Evolutionary conservation across 1,284 basidiomycete genomes (phyloP).

Genomic region (Mycena sp.): DNA sequence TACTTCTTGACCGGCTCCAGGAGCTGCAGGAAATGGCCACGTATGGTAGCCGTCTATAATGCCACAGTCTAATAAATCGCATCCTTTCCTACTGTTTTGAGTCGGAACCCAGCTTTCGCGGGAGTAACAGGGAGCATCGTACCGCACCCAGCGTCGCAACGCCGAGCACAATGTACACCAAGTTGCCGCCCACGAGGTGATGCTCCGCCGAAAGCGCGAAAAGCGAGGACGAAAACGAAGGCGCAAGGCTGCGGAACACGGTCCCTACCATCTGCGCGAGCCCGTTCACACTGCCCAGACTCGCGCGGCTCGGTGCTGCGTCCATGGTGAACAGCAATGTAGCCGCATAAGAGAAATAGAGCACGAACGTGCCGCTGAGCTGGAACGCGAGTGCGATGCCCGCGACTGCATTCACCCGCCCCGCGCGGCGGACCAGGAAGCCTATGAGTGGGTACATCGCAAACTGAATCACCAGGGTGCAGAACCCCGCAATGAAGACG

Average conservation of each 20-base stretch:
- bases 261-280: slow-evolving; percentile 61
- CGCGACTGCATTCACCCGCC: slow-evolving; percentile 35
- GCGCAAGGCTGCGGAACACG: slow-evolving; percentile 60
- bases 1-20: no score
- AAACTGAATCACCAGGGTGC: slow-evolving; percentile 33
- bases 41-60: no score
- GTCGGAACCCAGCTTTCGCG: slow-evolving; percentile 11
- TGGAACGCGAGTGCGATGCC: slow-evolving; percentile 38
- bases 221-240: slow-evolving; percentile 49
- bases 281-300: slow-evolving; percentile 48
- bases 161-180: slow-evolving; percentile 47
- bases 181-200: slow-evolving; percentile 48
- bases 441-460: slow-evolving; percentile 40
- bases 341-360: slow-evolving; percentile 34
- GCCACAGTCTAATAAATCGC: no score
- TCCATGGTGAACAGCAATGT: slow-evolving; percentile 49
- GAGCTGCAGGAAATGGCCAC: no score
- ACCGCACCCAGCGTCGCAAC: slow-evolving; percentile 12
- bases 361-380: slow-evolving; percentile 27
- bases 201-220: slow-evolving; percentile 52
- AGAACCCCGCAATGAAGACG: slow-evolving; percentile 38
- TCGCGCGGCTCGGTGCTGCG: slow-evolving; percentile 44
- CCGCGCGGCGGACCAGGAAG: slow-evolving; percentile 39
- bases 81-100: not conserved
- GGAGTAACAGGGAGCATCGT: slow-evolving; percentile 25